phyloP scores from a whole-genome alignment of 2,329 filamentous ascomycete genomes.

The Cladophialophora yegresii region DNA sequence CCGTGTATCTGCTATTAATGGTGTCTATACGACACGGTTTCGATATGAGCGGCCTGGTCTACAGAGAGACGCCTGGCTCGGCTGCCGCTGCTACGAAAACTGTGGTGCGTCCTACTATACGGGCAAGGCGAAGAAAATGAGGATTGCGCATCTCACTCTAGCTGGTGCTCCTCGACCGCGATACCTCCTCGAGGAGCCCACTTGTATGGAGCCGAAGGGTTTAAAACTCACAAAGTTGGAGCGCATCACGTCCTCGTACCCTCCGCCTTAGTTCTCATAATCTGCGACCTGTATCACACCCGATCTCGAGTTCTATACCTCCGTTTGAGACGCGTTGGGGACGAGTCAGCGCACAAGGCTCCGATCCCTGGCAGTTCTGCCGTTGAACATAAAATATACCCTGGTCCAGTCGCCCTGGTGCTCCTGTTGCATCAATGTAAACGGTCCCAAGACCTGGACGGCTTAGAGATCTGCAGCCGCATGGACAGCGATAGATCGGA shows the following conservation, averaged over 20 bases:
- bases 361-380: neutral
- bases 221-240: neutral
- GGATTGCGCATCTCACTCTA: neutral
- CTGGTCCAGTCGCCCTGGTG: no score
- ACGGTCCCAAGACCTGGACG: neutral
- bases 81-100: no score
- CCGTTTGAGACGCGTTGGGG: neutral
- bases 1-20: neutral
- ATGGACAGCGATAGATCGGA: neutral
- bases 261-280: neutral
- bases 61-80: neutral
- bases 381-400: neutral
- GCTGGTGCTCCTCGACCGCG: neutral
- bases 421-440: neutral
- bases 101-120: neutral
- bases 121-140: neutral
- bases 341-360: neutral
- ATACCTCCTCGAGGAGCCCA: neutral
- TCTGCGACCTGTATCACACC: neutral
- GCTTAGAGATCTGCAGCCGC: neutral
- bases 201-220: neutral
- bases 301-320: neutral
- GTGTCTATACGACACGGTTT: neutral
- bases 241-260: neutral
- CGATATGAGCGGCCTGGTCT: neutral